phyloP scores from a whole-genome alignment of 352 stramenopile genomes.

The Pythium sukuiense region DNA sequence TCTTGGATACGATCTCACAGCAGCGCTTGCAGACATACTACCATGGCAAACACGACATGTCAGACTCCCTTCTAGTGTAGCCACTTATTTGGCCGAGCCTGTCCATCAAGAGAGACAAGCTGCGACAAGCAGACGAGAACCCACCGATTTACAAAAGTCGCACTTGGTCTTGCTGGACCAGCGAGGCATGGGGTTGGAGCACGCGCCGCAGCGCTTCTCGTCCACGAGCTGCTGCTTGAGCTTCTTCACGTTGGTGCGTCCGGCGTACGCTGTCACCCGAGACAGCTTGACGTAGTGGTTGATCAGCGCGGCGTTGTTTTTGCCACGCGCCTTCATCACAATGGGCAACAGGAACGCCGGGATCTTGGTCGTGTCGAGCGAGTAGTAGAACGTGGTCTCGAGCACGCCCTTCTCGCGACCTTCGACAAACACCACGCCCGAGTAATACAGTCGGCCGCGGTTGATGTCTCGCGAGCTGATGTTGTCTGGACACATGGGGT shows the following conservation, averaged over 20 bases:
- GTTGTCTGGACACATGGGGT: conserved; percentile 58
- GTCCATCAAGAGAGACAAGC: too few relatives aligned
- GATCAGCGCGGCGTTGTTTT: conserved; percentile 58
- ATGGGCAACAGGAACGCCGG: conserved; percentile 45
- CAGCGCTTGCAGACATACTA: conserved; percentile 79
- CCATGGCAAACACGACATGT: background rate
- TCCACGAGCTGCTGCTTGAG: conserved; percentile 47
- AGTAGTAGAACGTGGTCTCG: conserved; percentile 60
- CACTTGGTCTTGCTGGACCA: conserved; percentile 62
- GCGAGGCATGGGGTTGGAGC: conserved; percentile 55
- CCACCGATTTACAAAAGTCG: conserved; percentile 62
- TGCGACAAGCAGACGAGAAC: too few relatives aligned
- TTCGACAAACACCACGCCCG: conserved; percentile 70
- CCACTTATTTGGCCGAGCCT: background rate
- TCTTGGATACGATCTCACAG: conserved; percentile 52
- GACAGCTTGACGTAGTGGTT: conserved; percentile 75
- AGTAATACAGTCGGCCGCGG: conserved; percentile 60
- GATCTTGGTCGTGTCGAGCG: conserved; percentile 46
- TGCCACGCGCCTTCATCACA: conserved; percentile 57
- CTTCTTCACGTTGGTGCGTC: conserved; percentile 19
- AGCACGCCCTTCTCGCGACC: conserved; percentile 48
- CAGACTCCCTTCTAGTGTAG: background rate
- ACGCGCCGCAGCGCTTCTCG: conserved; percentile 61
- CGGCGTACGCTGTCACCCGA: conserved; percentile 33
- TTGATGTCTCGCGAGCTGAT: conserved; percentile 39